These are phyloP conservation scores for Oxytropis ochrocephala DNA, from an alignment of 306 rosid genomes.

Conservation along the genomic window DNA sequence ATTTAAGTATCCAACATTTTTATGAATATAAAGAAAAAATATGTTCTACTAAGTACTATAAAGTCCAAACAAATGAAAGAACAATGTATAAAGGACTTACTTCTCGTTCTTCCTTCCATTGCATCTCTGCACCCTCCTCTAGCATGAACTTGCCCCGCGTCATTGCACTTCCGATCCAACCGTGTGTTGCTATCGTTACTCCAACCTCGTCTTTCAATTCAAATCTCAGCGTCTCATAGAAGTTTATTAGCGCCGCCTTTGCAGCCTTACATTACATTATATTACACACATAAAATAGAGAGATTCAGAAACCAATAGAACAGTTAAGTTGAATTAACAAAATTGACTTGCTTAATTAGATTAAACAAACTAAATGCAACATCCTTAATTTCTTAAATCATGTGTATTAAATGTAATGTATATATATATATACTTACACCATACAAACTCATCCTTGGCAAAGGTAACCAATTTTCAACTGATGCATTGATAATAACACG, in stretches of 20 bases:
- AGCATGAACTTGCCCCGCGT: slow-evolving; percentile 77
- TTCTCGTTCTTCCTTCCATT: slow-evolving; percentile 91
- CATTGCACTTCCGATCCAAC: slow-evolving; percentile 81
- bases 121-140: slow-evolving; percentile 87
- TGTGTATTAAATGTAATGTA: too few species aligned
- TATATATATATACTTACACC: slow-evolving; percentile 46
- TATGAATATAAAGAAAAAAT: neutral
- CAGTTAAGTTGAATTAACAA: neutral
- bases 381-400: neutral
- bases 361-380: neutral
- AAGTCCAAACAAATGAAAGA: neutral
- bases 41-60: neutral
- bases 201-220: slow-evolving; percentile 73
- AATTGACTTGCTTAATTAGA: neutral
- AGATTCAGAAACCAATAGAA: neutral
- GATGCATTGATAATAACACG: slow-evolving; percentile 69
- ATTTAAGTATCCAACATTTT: neutral
- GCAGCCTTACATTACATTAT: slow-evolving; percentile 46
- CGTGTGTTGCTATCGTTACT: slow-evolving; percentile 79
- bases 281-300: neutral
- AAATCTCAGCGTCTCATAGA: slow-evolving; percentile 75
- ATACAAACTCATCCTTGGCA: slow-evolving; percentile 85
- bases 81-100: slow-evolving; percentile 21
- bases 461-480: slow-evolving; percentile 77
- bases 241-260: slow-evolving; percentile 70